Conservation (phyloP, 139 green algal species). For the Gonium pectorale region DNA sequence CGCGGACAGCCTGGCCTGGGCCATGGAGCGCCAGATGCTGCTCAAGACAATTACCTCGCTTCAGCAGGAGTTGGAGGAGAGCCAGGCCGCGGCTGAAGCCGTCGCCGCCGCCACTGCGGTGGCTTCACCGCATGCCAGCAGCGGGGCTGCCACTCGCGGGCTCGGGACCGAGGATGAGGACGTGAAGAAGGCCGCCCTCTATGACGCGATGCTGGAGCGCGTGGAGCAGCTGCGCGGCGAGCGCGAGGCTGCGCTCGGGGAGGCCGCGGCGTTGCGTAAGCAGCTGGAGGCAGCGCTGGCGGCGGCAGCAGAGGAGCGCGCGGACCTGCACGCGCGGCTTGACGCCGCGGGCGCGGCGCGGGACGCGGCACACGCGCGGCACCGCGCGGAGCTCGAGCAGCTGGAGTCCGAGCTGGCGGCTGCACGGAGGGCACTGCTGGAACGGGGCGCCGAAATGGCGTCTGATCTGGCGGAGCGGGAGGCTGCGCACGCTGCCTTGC, state of each 20-base stretch:
- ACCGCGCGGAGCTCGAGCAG: not conserved
- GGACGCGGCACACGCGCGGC: not conserved
- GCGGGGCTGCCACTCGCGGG: not conserved
- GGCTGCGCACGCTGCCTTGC: too few species aligned
- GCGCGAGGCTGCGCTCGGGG: not conserved
- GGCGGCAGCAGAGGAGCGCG: not conserved
- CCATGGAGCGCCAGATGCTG: conserved; percentile 43
- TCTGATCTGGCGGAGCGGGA: too few species aligned
- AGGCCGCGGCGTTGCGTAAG: not conserved
- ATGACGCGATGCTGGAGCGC: conserved; percentile 1
- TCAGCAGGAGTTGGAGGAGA: conserved; percentile 2
- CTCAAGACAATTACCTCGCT: conserved; percentile 22
- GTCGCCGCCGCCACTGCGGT: not conserved
- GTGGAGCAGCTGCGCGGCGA: conserved; percentile 2
- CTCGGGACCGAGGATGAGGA: not conserved
- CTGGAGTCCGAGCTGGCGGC: conserved; percentile 2
- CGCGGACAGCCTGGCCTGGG: conserved; percentile 20
- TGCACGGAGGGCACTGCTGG: not conserved
- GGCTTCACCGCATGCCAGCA: not conserved
- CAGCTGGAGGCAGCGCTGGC: not conserved
- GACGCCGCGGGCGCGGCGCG: not conserved
- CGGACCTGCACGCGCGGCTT: not conserved
- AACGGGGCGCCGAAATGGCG: not conserved
- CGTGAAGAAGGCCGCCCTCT: not conserved
- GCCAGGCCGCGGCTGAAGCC: not conserved